Evolutionary conservation across 164 flowering plant species (phyloP).

Genomic region (Amborella trichopoda): DNA sequence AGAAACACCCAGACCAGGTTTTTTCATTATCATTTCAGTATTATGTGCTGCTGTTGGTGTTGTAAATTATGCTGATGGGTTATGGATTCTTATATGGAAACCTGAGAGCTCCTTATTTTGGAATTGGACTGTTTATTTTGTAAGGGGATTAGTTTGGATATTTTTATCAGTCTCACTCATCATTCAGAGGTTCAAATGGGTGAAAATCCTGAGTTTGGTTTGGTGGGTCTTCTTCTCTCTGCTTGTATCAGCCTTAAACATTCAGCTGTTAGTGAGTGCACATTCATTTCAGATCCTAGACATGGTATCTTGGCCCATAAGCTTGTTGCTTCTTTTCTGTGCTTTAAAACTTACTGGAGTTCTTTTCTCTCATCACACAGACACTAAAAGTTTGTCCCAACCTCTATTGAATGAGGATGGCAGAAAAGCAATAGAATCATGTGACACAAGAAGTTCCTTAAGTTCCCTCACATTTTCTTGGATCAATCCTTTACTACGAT

Average conservation of each 20-base stretch:
- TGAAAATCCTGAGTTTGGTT: conserved; percentile 17
- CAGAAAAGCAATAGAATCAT: conserved; percentile 13
- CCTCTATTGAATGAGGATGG: conserved; percentile 26
- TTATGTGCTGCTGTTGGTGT: conserved; percentile 34
- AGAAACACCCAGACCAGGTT: conserved; percentile 14
- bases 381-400: conserved; percentile 19
- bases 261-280: conserved; percentile 15
- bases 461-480: conserved; percentile 63
- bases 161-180: conserved; percentile 33
- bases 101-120: conserved; percentile 2
- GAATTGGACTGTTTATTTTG: conserved; percentile 20
- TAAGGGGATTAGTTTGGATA: conserved; percentile 48
- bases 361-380: conserved; percentile 4
- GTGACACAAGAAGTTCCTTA: conserved; percentile 22
- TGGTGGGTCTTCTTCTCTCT: conserved; percentile 65
- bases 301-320: conserved; percentile 34
- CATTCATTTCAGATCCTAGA: conserved; percentile 21
- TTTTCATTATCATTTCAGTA: conserved; percentile 21
- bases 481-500: conserved; percentile 47
- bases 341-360: conserved; percentile 18
- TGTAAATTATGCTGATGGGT: conserved; percentile 18
- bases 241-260: conserved; percentile 28
- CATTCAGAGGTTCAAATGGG: conserved; percentile 21
- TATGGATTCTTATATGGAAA: conserved; percentile 15
- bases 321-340: conserved; percentile 41